Evolutionary conservation across 2,329 filamentous ascomycete genomes (phyloP).

Genomic region (Aaosphaeria arxii): DNA sequence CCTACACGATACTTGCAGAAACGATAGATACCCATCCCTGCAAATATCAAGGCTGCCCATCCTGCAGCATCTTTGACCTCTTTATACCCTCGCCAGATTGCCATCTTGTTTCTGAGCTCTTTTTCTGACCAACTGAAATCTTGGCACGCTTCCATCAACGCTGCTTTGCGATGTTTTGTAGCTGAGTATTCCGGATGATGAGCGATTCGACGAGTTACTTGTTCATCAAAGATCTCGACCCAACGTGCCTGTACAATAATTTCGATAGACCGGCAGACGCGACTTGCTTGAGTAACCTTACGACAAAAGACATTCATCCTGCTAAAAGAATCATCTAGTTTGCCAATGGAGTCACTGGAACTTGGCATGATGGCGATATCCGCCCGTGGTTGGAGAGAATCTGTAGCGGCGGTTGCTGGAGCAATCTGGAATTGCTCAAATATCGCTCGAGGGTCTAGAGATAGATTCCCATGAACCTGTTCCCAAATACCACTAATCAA

Average conservation of each 20-base stretch:
- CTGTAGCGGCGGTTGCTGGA: conserved; percentile 6
- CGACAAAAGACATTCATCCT: conserved; percentile 44
- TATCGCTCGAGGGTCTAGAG: conserved; percentile 38
- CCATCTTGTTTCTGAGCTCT: conserved; percentile 53
- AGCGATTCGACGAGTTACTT: conserved; percentile 43
- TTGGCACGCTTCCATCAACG: conserved; percentile 52
- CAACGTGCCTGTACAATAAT: conserved; percentile 55
- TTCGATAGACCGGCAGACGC: conserved; percentile 47
- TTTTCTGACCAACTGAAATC: conserved; percentile 58
- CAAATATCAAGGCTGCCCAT: conserved; percentile 56
- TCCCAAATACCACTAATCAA: conserved; percentile 51
- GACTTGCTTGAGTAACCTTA: conserved; percentile 49
- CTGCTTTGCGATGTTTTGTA: conserved; percentile 51
- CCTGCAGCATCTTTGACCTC: conserved; percentile 58
- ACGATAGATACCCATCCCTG: conserved; percentile 57
- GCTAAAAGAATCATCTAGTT: conserved; percentile 28
- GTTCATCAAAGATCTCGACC: conserved; percentile 54
- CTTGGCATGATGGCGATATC: conserved; percentile 1
- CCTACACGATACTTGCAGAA: conserved; percentile 59
- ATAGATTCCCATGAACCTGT: conserved; percentile 44
- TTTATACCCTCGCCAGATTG: conserved; percentile 58
- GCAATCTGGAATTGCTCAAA: conserved; percentile 29
- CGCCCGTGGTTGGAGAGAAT: conserved; percentile 4
- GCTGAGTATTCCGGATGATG: conserved; percentile 41
- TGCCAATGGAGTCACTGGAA: conserved; percentile 8